Base-by-base conservation (phyloP, 2,329 filamentous ascomycete genomes). In the Claviceps lovelessii region DNA sequence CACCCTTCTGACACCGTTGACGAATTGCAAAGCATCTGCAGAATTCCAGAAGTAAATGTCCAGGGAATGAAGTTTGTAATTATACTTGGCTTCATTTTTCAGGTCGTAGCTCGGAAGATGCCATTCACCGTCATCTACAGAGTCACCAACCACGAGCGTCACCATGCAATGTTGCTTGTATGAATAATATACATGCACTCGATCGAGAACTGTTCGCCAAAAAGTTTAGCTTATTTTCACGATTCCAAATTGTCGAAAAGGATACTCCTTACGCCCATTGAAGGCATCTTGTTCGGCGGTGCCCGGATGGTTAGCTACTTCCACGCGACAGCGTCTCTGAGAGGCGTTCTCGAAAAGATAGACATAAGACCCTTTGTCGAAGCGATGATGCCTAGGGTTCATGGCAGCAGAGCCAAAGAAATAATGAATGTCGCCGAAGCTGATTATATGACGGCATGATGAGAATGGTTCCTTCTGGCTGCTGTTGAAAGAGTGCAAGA, bases 1-100 rank as follows among this genome's bases (percentile, higher is more conserved):
- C 5, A 88, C 78, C 54, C 81, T 76, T 52, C 83, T 75, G 54
- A 88, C 72, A 15, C 81, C 82, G 61, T 84, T 84, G 57, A 90
- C 71, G 59, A 90, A 87, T 55, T 81, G 77, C 33, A 81, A 71
- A 1, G 86, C 85, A 68, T 90, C 86, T 55, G 81, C 75, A 57
- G 81, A 79, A 0, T 82, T 88, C 85, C 85, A 90, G 64, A 90
- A 86, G 71, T 91, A 91, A 15, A 90, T 72, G 63, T 90, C 86
- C 55, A 90, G 66, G 0, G 83, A 84, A 65, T 88, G 83, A 8
- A 91, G 76, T 65, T 81, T 83, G 71, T 89, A 89, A 73, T 89
- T 80, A 67, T 89, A 90, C 67, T 86, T 88, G 65, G 79, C 83
- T 67, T 90, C 81, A 67, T 88, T 88, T 52, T 76, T 76, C 2